Conservation (phyloP, 768 basidiomycete genomes). For the Termitomyces bulborhizus region DNA sequence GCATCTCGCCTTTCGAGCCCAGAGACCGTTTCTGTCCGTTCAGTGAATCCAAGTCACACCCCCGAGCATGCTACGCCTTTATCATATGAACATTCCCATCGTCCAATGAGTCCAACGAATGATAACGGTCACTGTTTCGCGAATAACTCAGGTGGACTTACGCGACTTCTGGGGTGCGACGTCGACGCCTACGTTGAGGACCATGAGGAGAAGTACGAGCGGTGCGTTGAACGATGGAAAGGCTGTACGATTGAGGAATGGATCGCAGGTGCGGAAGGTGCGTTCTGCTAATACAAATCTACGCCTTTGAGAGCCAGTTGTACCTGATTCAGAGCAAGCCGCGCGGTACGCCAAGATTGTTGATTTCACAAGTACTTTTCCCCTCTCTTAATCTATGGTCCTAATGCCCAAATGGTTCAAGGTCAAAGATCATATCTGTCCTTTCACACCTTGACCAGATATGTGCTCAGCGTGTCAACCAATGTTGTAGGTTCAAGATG, state of each 20-base stretch:
- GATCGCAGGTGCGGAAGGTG: slow-evolving; percentile 45
- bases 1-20: too few relatives aligned
- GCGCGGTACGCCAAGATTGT: slow-evolving; percentile 36
- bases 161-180: slow-evolving; percentile 36
- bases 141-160: slow-evolving; percentile 18
- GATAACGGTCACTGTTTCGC: background rate
- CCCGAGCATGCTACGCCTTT: too few relatives aligned
- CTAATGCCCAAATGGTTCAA: slow-evolving; percentile 9
- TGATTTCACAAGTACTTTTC: slow-evolving; percentile 36
- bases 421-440: slow-evolving; percentile 43
- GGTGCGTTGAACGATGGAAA: slow-evolving; percentile 38
- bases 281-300: too few relatives aligned
- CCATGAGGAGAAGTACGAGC: slow-evolving; percentile 38
- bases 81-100: too few relatives aligned
- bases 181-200: slow-evolving; percentile 34
- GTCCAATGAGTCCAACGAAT: background rate
- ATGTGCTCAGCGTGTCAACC: background rate
- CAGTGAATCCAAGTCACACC: too few relatives aligned
- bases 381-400: background rate
- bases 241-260: slow-evolving; percentile 48
- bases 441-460: background rate
- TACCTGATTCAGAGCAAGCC: slow-evolving; percentile 33
- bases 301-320: too few relatives aligned
- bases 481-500: slow-evolving; percentile 37
- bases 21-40: too few relatives aligned